Evolutionary conservation across 2,329 filamentous ascomycete genomes (phyloP).

Genomic region (Exserohilum turcica): DNA sequence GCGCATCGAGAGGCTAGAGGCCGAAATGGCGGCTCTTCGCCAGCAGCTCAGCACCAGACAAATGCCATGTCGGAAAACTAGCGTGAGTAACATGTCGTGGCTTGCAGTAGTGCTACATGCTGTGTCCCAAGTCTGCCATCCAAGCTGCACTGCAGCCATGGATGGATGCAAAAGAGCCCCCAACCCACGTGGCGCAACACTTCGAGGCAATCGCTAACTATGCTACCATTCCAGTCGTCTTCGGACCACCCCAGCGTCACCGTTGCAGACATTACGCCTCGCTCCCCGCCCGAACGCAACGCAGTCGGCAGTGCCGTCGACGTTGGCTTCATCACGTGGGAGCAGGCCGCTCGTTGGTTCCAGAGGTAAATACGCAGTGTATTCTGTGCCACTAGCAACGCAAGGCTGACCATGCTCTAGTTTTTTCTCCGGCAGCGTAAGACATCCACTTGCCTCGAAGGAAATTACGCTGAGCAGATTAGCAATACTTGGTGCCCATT

Average conservation of each 20-base stretch:
- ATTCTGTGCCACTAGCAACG: neutral
- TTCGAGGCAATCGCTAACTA: neutral
- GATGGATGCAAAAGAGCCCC: neutral
- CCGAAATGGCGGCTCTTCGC: slow-evolving; percentile 25
- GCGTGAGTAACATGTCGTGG: slow-evolving; percentile 1
- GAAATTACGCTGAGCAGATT: slow-evolving; percentile 1
- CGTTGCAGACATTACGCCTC: slow-evolving; percentile 1
- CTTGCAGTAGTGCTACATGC: neutral
- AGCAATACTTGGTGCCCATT: slow-evolving; percentile 57
- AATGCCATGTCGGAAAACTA: neutral
- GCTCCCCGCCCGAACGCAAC: slow-evolving; percentile 2
- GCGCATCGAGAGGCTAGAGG: slow-evolving; percentile 37
- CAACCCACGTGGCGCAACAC: neutral
- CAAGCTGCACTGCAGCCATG: no score
- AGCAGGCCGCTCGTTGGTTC: slow-evolving; percentile 35
- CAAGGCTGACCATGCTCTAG: slow-evolving; percentile 16
- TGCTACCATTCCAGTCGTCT: neutral
- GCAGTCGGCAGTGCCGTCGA: slow-evolving; percentile 29
- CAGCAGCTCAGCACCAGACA: slow-evolving; percentile 8
- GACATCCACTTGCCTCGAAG: neutral
- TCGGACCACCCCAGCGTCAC: slow-evolving; percentile 1
- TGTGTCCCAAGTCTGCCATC: neutral
- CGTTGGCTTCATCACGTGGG: slow-evolving; percentile 31
- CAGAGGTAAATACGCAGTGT: slow-evolving; percentile 23
- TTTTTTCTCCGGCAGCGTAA: slow-evolving; percentile 42